Percentiles rank a stretch among this genome's conserved stretches.
These are phyloP conservation scores for Camillea tinctor DNA, from an alignment of 2,329 filamentous ascomycete genomes.

Conservation along the genomic window DNA sequence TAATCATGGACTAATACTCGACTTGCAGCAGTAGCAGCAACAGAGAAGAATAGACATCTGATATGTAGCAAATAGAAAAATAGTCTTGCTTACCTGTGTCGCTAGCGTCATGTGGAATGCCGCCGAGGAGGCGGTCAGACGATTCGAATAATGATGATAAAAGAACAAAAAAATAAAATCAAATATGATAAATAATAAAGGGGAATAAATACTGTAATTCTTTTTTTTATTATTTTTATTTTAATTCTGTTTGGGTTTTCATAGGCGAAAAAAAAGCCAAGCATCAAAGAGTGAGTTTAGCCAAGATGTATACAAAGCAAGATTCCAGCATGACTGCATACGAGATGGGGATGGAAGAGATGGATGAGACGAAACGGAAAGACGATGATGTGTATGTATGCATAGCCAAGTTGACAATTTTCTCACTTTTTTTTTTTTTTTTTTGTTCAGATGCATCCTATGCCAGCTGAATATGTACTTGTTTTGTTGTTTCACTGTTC, in stretches of 20 bases:
- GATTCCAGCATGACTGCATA: not conserved
- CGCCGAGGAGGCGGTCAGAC: slow-evolving; percentile 23
- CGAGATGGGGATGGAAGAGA: slow-evolving; percentile 11
- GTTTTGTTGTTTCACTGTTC: too few relatives aligned
- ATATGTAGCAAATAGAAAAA: not conserved
- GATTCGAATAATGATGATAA: slow-evolving; percentile 16
- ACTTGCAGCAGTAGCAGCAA: slow-evolving; percentile 13
- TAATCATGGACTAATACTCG: slow-evolving; percentile 15
- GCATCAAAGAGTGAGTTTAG: too few relatives aligned
- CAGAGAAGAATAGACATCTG: slow-evolving; percentile 17
- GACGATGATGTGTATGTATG: too few relatives aligned
- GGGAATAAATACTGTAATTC: too few relatives aligned
- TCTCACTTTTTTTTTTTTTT: too few relatives aligned
- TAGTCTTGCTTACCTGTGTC: slow-evolving; percentile 11
- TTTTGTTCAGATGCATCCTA: too few relatives aligned
- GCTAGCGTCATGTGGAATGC: slow-evolving; percentile 20
- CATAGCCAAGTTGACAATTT: too few relatives aligned
- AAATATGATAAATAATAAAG: slow-evolving; percentile 21
- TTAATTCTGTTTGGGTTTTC: too few relatives aligned
- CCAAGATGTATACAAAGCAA: too few relatives aligned
- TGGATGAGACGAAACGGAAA: slow-evolving; percentile 2
- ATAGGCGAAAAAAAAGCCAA: too few relatives aligned
- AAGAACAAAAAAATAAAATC: slow-evolving; percentile 11
- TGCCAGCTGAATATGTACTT: too few relatives aligned
- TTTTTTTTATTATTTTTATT: too few relatives aligned